phyloP scores from a whole-genome alignment of 2,329 filamentous ascomycete species.

The Aspergillus fischeri region DNA sequence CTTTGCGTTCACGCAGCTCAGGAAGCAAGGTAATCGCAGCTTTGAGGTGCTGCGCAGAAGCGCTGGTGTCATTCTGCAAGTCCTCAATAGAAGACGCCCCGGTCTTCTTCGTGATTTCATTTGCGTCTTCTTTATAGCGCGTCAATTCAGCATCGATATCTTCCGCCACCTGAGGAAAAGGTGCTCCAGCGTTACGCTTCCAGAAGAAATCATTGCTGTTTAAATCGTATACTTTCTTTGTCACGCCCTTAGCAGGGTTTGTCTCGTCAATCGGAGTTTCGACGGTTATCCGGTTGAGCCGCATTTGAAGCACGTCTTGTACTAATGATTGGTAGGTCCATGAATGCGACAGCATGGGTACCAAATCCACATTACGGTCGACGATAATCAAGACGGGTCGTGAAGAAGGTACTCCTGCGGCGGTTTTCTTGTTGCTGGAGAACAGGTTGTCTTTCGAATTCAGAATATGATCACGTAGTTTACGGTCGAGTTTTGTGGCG shows the following conservation, averaged over 20 bases:
- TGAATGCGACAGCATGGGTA: slow-evolving; percentile 98
- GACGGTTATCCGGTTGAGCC: slow-evolving; percentile 90
- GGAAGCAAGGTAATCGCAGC: slow-evolving; percentile 90
- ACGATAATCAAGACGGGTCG: slow-evolving; percentile 89
- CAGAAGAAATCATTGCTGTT: slow-evolving; percentile 93
- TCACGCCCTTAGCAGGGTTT: slow-evolving; percentile 68
- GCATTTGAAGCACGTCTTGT: slow-evolving; percentile 71
- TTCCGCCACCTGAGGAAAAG: slow-evolving; percentile 94
- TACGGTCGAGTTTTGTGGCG: slow-evolving; percentile 87
- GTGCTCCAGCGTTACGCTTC: slow-evolving; percentile 82
- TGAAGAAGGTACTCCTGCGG: slow-evolving; percentile 62
- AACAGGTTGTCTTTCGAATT: slow-evolving; percentile 99
- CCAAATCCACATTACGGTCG: slow-evolving; percentile 90
- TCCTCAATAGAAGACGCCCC: slow-evolving; percentile 91
- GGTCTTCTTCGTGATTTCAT: slow-evolving; percentile 90
- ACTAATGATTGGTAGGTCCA: slow-evolving; percentile 87
- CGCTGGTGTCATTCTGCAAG: slow-evolving; percentile 79
- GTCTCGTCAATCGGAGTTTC: slow-evolving; percentile 76
- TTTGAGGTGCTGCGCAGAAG: slow-evolving; percentile 91
- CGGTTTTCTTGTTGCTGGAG: slow-evolving; percentile 61
- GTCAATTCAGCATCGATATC: slow-evolving; percentile 92
- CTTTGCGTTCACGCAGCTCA: slow-evolving; percentile 87
- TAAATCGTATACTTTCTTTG: slow-evolving; percentile 86
- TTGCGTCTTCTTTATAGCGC: slow-evolving; percentile 92
- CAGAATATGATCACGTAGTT: slow-evolving; percentile 90